Conservation (phyloP, 352 stramenopile genomes). For the Vaucheria bursata region DNA sequence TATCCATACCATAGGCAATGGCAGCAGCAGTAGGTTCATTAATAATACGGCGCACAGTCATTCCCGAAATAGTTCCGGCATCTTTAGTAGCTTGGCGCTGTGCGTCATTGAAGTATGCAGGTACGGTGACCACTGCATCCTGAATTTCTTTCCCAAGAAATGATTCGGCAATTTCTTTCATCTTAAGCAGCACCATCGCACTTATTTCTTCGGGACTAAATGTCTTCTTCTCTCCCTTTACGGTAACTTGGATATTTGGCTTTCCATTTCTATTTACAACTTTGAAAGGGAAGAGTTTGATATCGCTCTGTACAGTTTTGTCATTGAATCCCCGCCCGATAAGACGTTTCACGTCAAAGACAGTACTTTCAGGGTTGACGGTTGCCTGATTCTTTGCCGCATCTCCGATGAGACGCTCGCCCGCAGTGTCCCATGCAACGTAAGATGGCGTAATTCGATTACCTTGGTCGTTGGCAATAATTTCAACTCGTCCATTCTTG, state of each 20-base stretch:
- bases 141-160: conserved; percentile 91
- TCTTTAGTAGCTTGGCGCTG: conserved; percentile 90
- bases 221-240: conserved; percentile 30
- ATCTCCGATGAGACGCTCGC: conserved; percentile 93
- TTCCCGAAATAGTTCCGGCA: conserved; percentile 70
- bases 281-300: conserved; percentile 95
- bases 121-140: conserved; percentile 92
- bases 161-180: conserved; percentile 43
- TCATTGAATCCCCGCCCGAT: conserved; percentile 93
- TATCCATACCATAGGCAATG: conserved; percentile 83
- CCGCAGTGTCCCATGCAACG: conserved; percentile 85
- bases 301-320: conserved; percentile 94
- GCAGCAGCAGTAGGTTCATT: conserved; percentile 96
- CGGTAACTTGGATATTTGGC: conserved; percentile 63
- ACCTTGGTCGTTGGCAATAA: conserved; percentile 90
- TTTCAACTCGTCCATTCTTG: conserved; percentile 83
- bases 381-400: conserved; percentile 98
- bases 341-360: conserved; percentile 99
- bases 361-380: conserved; percentile 96
- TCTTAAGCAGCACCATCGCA: conserved; percentile 49
- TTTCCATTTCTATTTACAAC: conserved; percentile 80
- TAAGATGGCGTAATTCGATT: conserved; percentile 99
- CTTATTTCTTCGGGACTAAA: conserved; percentile 65
- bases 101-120: conserved; percentile 99
- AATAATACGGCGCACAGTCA: conserved; percentile 96